Conservation (phyloP, 441 rosid genomes). For the Theobroma grandiflorum region DNA sequence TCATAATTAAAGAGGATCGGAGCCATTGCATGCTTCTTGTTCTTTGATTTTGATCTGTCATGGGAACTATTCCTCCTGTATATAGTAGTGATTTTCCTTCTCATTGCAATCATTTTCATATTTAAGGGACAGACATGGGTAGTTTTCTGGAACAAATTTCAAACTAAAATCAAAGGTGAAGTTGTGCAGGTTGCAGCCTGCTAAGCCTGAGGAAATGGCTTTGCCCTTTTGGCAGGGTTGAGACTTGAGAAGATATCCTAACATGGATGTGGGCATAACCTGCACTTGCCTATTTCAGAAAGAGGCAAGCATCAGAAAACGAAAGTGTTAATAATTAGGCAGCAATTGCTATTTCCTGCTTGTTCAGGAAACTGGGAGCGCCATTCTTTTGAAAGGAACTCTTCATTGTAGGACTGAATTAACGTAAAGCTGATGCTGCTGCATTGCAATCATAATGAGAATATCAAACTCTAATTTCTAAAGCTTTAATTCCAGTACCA, state of each 20-base stretch:
- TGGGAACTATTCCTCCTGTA: no score
- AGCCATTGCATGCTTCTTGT: no score
- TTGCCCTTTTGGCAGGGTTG: neutral
- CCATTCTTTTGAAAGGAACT: neutral
- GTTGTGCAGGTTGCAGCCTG: neutral
- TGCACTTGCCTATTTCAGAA: neutral
- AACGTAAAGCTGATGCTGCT: neutral
- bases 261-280: neutral
- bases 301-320: neutral
- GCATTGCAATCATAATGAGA: neutral
- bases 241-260: neutral
- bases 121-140: neutral
- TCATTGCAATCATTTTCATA: neutral
- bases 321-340: no score
- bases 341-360: neutral
- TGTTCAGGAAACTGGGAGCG: neutral
- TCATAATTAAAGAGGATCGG: no score
- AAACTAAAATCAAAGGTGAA: no score
- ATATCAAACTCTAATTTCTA: no score
- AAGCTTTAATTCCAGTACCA: no score
- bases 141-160: no score
- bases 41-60: no score
- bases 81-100: neutral
- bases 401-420: neutral
- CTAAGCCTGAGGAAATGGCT: no score